Conservation (phyloP, 2,329 filamentous ascomycete genomes). For the Trichoderma semiorbis region DNA sequence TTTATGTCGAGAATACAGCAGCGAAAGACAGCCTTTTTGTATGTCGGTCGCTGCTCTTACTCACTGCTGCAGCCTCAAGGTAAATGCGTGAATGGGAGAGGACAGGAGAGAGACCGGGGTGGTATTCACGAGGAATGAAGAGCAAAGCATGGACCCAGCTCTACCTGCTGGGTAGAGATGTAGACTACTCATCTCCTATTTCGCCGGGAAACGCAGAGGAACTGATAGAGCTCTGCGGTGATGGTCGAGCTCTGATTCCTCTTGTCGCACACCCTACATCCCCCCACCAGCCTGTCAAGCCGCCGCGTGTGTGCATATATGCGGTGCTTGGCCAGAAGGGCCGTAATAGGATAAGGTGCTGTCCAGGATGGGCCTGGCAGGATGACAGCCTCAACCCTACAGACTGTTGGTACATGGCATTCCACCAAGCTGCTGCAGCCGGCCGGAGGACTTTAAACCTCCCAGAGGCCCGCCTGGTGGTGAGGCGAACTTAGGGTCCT, state of each 20-base stretch:
- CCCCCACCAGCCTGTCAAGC: not conserved
- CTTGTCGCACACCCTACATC: constrained; percentile 6
- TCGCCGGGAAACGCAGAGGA: constrained; percentile 5
- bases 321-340: constrained; percentile 7
- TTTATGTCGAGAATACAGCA: not conserved
- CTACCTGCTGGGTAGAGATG: constrained; percentile 3
- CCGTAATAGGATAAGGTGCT: constrained; percentile 9
- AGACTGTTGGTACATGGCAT: constrained; percentile 1
- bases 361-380: constrained; percentile 20
- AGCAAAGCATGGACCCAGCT: not conserved
- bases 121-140: not conserved
- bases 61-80: not conserved
- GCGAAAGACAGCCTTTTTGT: not conserved
- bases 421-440: constrained; percentile 1
- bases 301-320: constrained; percentile 4
- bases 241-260: constrained; percentile 7
- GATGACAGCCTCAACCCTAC: constrained; percentile 22
- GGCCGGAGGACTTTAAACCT: constrained; percentile 1
- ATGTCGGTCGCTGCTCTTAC: not conserved
- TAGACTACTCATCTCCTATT: not conserved
- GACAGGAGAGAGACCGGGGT: not conserved
- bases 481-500: constrained; percentile 29
- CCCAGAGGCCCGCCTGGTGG: constrained; percentile 25
- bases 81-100: not conserved
- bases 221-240: constrained; percentile 10